phyloP scores from a whole-genome alignment of 768 basidiomycete species.

The Tricholoma sp. region DNA sequence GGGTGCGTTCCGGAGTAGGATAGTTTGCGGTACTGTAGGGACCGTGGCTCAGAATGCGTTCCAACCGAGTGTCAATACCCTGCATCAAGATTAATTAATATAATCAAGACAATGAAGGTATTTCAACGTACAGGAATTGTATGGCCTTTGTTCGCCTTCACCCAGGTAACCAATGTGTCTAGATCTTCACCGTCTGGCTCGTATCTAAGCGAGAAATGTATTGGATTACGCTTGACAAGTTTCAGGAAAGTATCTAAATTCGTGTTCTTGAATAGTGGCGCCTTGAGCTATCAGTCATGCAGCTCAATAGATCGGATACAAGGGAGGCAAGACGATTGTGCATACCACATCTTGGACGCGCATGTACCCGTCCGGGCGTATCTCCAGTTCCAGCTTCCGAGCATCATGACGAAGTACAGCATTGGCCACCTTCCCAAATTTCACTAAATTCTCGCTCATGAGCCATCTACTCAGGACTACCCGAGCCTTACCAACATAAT shows the following conservation, averaged over 20 bases:
- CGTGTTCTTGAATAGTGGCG: background rate
- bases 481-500: background rate
- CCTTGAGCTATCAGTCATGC: background rate
- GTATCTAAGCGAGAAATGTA: background rate
- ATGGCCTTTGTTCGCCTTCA: background rate
- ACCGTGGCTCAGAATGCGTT: background rate
- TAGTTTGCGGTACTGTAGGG: background rate
- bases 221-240: background rate
- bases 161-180: background rate
- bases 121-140: background rate
- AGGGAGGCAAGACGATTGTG: background rate
- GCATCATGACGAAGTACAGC: background rate
- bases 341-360: background rate
- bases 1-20: too few species aligned
- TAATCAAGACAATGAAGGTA: too few species aligned
- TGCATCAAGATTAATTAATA: background rate
- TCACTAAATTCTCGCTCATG: background rate
- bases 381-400: background rate
- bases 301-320: background rate
- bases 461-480: background rate
- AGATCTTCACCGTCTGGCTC: background rate
- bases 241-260: background rate
- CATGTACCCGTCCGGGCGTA: background rate
- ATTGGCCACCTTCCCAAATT: background rate
- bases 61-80: background rate